Conservation (phyloP, 2,329 filamentous ascomycete species). For the Hypoxylon sp. region DNA sequence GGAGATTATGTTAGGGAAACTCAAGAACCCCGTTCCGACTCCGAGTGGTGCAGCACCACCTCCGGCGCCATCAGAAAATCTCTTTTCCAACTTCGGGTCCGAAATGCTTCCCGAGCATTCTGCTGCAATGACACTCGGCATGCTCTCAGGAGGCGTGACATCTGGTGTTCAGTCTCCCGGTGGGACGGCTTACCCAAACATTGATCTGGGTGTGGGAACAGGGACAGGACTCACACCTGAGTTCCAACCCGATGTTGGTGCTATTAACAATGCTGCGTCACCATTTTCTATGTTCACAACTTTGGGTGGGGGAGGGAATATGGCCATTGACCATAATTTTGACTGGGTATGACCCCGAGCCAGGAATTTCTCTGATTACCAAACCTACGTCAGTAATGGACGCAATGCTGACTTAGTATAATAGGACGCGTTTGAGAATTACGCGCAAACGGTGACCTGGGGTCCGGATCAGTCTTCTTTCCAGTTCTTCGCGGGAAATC, state of each 20-base stretch:
- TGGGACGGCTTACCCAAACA: constrained; percentile 56
- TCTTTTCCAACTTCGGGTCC: constrained; percentile 48
- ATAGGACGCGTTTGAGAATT: constrained; percentile 69
- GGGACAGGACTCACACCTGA: constrained; percentile 53
- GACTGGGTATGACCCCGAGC: constrained; percentile 65
- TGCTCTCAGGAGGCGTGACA: constrained; percentile 57
- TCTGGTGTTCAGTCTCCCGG: constrained; percentile 55
- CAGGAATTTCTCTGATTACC: neutral
- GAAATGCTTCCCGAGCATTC: constrained; percentile 57
- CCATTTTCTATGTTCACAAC: constrained; percentile 67
- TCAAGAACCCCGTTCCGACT: constrained; percentile 64
- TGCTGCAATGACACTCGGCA: constrained; percentile 58
- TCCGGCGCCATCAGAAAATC: constrained; percentile 40
- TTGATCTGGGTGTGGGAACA: constrained; percentile 56
- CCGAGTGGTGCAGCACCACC: constrained; percentile 31
- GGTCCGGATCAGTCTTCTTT: constrained; percentile 63
- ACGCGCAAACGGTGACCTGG: constrained; percentile 67
- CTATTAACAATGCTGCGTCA: constrained; percentile 56
- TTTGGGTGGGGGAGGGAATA: constrained; percentile 53
- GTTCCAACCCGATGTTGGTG: constrained; percentile 52
- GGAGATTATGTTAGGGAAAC: constrained; percentile 85
- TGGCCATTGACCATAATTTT: constrained; percentile 65
- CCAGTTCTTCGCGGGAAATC: constrained; percentile 60
- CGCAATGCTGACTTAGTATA: constrained; percentile 45
- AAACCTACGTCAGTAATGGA: neutral